Evolutionary conservation across 1,284 basidiomycete genomes (phyloP).

Genomic region (Microbotryomycetes sp.): DNA sequence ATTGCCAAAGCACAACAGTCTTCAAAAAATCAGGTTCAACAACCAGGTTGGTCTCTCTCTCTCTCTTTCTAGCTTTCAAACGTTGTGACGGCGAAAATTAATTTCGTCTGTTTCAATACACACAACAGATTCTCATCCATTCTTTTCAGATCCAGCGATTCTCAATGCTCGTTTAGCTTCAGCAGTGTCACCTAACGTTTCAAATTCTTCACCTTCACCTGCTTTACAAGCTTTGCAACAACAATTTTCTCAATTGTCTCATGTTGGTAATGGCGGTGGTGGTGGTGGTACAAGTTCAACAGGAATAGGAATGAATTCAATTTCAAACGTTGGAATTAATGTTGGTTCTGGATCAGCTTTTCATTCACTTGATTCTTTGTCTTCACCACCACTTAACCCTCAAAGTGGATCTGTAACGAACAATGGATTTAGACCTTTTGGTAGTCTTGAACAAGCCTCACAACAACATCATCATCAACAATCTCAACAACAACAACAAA

Average conservation of each 20-base stretch:
- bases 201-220: not conserved
- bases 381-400: too few relatives aligned
- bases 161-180: slow-evolving; percentile 25
- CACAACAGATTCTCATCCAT: slow-evolving; percentile 20
- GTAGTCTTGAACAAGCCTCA: not conserved
- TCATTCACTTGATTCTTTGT: not conserved
- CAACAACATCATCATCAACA: not conserved
- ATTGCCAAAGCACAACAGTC: slow-evolving; percentile 26
- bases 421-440: not conserved
- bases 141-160: slow-evolving; percentile 32
- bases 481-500: not conserved
- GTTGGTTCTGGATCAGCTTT: not conserved
- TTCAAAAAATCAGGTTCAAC: slow-evolving; percentile 11
- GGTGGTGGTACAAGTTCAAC: too few relatives aligned
- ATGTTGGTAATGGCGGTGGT: not conserved
- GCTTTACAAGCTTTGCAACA: not conserved
- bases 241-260: not conserved
- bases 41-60: slow-evolving; percentile 4
- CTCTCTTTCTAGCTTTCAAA: not conserved
- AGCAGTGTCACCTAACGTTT: not conserved
- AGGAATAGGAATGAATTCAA: too few relatives aligned
- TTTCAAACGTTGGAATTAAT: too few relatives aligned
- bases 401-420: too few relatives aligned
- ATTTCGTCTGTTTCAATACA: too few relatives aligned
- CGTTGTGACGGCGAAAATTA: too few relatives aligned